These are phyloP conservation scores for Ustilago shanxiensis DNA, from an alignment of 1,284 basidiomycete species.

Conservation along the genomic window DNA sequence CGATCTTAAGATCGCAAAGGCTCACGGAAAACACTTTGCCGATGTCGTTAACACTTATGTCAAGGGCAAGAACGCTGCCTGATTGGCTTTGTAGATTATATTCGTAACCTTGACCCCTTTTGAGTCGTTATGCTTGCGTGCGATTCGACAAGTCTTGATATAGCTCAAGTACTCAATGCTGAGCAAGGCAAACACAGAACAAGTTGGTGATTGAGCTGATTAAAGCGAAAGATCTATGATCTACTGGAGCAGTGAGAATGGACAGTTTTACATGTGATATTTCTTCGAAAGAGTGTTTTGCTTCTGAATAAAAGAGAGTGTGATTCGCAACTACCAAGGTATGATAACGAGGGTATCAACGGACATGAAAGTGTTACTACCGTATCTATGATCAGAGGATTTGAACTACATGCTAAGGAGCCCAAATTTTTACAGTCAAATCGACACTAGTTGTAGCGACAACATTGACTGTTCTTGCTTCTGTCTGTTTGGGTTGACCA, in stretches of 20 bases:
- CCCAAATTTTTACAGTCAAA: slow-evolving; percentile 63
- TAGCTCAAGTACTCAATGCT: no score
- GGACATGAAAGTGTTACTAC: neutral
- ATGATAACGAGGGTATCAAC: slow-evolving; percentile 31
- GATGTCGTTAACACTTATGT: slow-evolving; percentile 54
- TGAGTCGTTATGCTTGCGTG: no score
- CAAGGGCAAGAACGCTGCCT: slow-evolving; percentile 46
- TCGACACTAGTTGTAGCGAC: slow-evolving; percentile 67
- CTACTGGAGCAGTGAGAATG: no score
- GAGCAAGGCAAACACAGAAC: neutral
- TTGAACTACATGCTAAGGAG: no score
- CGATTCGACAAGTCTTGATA: no score
- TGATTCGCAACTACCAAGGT: neutral
- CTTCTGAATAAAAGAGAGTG: neutral
- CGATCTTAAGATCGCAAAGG: slow-evolving; percentile 49
- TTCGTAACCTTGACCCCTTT: no score
- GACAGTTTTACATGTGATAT: neutral
- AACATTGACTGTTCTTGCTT: slow-evolving; percentile 63
- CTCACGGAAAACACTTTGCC: slow-evolving; percentile 55
- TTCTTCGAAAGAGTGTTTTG: no score
- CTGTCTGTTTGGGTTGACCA: slow-evolving; percentile 8
- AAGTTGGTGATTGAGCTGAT: neutral
- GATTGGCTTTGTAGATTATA: neutral
- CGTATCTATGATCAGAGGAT: no score
- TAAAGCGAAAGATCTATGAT: no score